A percentile compares a stretch with the other conserved stretches of the same genome.
Evolutionary conservation across 2,329 filamentous ascomycete species (phyloP).

Genomic region (Rhytidhysteron rufulum): DNA sequence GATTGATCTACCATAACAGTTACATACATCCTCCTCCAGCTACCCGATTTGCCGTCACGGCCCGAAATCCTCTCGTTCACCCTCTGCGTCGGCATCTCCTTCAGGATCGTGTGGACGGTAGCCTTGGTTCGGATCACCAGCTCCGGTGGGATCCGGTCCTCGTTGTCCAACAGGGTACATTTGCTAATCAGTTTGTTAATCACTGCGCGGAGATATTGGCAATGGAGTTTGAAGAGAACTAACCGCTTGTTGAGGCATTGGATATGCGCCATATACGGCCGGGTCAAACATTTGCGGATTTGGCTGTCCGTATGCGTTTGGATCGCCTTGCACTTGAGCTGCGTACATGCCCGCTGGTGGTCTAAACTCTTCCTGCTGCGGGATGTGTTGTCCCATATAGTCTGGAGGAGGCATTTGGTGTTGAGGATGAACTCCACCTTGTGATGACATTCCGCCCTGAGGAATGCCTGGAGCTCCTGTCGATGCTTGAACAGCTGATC

Average conservation of each 20-base stretch:
- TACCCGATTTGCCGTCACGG: constrained; percentile 11
- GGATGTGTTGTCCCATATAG: constrained; percentile 56
- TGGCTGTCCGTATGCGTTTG: constrained; percentile 71
- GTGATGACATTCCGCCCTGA: constrained; percentile 38
- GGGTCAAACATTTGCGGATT: constrained; percentile 73
- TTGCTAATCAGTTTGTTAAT: constrained; percentile 14
- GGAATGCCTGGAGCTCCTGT: constrained; percentile 28
- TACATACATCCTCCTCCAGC: too few relatives aligned
- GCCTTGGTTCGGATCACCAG: constrained; percentile 32
- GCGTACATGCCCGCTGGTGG: constrained; percentile 79
- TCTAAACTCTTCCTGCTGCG: constrained; percentile 64
- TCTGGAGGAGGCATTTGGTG: constrained; percentile 54
- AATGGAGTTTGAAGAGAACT: too few relatives aligned
- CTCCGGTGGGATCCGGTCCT: constrained; percentile 33
- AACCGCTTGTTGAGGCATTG: constrained; percentile 82
- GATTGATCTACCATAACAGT: too few relatives aligned
- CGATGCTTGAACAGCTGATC: constrained; percentile 38
- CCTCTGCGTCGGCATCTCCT: constrained; percentile 36
- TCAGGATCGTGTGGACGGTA: constrained; percentile 34
- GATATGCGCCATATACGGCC: constrained; percentile 76
- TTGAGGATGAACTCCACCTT: constrained; percentile 38
- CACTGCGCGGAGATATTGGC: constrained; percentile 1
- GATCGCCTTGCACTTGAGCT: constrained; percentile 70
- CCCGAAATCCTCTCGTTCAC: constrained; percentile 37
- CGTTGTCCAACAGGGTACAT: constrained; percentile 38